Evolutionary conservation across 192 early-diverging fungal genomes (phyloP).

Genomic region (Powellomyces hirtus): DNA sequence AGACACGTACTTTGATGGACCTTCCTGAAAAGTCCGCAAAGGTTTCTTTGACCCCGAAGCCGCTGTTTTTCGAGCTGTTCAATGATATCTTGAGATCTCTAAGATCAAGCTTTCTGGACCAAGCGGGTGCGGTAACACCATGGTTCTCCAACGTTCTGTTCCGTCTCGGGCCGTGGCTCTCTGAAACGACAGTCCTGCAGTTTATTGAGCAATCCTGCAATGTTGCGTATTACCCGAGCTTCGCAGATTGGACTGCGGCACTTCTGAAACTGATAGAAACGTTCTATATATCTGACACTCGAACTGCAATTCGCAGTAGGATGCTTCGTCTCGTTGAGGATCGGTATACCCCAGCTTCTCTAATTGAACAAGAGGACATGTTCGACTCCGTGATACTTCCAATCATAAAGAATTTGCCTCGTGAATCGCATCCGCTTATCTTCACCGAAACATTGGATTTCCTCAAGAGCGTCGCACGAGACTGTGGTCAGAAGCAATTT

Average conservation of each 20-base stretch:
- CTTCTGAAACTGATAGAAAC: neutral
- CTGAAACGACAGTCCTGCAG: slow-evolving; percentile 1
- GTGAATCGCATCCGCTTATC: neutral
- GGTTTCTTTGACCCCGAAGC: neutral
- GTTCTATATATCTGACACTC: neutral
- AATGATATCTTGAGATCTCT: neutral
- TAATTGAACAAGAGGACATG: slow-evolving; percentile 18
- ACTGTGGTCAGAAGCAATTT: neutral
- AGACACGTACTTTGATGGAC: neutral
- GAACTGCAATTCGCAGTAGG: neutral
- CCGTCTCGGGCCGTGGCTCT: neutral
- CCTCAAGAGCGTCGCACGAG: neutral
- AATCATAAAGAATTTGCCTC: slow-evolving; percentile 1
- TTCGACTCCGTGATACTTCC: slow-evolving; percentile 14
- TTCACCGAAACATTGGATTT: neutral
- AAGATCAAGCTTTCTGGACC: neutral
- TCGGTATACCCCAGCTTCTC: slow-evolving; percentile 11
- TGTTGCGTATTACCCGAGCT: slow-evolving; percentile 2
- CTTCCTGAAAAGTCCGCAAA: neutral
- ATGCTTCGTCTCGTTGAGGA: neutral
- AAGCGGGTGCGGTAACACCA: neutral
- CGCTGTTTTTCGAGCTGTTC: neutral
- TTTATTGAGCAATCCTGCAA: slow-evolving; percentile 6
- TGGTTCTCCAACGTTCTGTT: neutral
- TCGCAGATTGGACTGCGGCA: neutral